Percentiles rank a stretch among this genome's conserved stretches.
Conservation (phyloP, 805 yeast species). For the Teunomyces kruisii region DNA sequence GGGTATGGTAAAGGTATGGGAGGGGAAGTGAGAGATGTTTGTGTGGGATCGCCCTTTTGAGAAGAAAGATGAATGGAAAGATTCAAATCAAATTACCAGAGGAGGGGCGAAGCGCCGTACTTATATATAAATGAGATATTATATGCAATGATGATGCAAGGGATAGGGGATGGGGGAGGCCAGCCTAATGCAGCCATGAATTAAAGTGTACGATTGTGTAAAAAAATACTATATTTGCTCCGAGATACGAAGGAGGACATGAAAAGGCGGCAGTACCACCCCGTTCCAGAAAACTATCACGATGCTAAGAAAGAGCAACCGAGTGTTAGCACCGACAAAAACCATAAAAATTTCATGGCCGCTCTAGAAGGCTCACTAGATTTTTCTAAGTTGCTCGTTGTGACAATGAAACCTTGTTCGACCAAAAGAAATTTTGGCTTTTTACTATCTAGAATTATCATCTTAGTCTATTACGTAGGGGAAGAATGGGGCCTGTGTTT, state of each 20-base stretch:
- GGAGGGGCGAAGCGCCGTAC: too few relatives aligned
- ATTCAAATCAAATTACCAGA: too few relatives aligned
- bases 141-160: slow-evolving; percentile 1
- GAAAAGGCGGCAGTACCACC: background rate
- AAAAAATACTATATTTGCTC: slow-evolving; percentile 3
- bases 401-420: background rate
- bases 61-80: too few relatives aligned
- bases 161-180: slow-evolving; percentile 1
- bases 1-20: too few relatives aligned
- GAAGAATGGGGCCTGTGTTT: too few relatives aligned
- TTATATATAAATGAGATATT: too few relatives aligned
- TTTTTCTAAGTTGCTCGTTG: background rate
- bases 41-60: too few relatives aligned
- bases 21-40: too few relatives aligned
- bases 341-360: background rate
- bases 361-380: background rate
- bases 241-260: slow-evolving; percentile 2
- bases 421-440: background rate
- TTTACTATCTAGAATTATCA: slow-evolving; percentile 1
- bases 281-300: slow-evolving; percentile 1
- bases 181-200: background rate
- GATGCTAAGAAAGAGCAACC: slow-evolving; percentile 4
- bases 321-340: background rate
- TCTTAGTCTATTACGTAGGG: background rate
- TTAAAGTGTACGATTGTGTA: slow-evolving; percentile 3